Percentiles rank a stretch among this genome's conserved stretches.
These are phyloP conservation scores for Citrus mangshanensis DNA, from an alignment of 345 rosid genomes.

Conservation along the genomic window DNA sequence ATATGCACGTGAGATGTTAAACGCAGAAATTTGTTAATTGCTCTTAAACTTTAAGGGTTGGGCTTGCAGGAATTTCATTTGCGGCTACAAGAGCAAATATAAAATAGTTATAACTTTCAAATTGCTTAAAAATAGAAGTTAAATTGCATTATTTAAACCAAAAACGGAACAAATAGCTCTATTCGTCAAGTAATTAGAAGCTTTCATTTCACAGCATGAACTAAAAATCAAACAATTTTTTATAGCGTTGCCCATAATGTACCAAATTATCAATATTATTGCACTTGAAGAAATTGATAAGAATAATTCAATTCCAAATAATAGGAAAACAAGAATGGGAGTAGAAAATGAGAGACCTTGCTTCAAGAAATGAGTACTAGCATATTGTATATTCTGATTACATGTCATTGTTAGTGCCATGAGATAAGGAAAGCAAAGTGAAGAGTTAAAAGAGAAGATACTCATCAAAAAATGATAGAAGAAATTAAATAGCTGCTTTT, in stretches of 20 bases:
- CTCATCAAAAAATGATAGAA: neutral
- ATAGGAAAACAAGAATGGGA: neutral
- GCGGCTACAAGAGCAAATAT: no score
- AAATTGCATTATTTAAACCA: no score
- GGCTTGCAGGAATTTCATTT: no score
- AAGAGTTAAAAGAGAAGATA: neutral
- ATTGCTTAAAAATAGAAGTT: no score
- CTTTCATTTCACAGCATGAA: no score
- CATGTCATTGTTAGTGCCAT: neutral
- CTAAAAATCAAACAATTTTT: neutral
- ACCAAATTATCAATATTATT: neutral
- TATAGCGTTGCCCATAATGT: neutral
- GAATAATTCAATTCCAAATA: neutral
- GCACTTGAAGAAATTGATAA: neutral
- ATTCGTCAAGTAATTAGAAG: no score
- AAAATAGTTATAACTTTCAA: no score
- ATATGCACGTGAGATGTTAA: slow-evolving; percentile 67
- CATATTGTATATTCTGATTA: neutral
- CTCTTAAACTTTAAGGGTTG: no score
- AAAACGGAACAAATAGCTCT: no score
- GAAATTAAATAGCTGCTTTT: neutral
- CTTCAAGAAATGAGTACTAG: slow-evolving; percentile 57
- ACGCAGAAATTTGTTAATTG: slow-evolving; percentile 3
- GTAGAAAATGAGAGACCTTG: slow-evolving; percentile 52
- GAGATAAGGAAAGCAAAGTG: neutral